Percentiles rank a stretch among this genome's conserved stretches.
Conservation (phyloP, 2,329 filamentous ascomycete species). For the Xylariomycetidae sp. region DNA sequence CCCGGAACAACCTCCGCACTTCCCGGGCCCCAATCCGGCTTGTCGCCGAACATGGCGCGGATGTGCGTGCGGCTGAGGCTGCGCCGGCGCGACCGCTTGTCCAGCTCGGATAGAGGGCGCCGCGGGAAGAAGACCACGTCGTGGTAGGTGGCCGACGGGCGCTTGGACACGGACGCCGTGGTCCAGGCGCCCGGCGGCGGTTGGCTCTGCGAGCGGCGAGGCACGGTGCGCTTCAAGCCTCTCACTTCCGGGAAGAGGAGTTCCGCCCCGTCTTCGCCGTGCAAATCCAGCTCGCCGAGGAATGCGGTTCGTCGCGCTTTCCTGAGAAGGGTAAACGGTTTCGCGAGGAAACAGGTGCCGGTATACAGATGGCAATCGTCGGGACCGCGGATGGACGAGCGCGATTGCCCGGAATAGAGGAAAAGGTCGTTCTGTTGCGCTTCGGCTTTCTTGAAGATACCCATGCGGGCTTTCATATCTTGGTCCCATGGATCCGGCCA, state of each 20-base stretch:
- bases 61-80: slow-evolving; percentile 32
- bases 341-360: slow-evolving; percentile 11
- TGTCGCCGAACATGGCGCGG: slow-evolving; percentile 27
- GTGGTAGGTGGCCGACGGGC: background rate
- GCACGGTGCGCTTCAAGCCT: too few relatives aligned
- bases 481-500: too few relatives aligned
- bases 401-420: slow-evolving; percentile 17
- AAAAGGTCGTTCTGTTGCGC: slow-evolving; percentile 8
- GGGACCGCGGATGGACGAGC: slow-evolving; percentile 37
- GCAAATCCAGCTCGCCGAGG: too few relatives aligned
- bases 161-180: background rate
- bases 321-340: background rate
- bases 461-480: slow-evolving; percentile 15
- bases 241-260: slow-evolving; percentile 4
- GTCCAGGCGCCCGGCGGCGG: slow-evolving; percentile 12
- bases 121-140: slow-evolving; percentile 18
- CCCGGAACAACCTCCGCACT: background rate
- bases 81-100: slow-evolving; percentile 26
- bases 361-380: slow-evolving; percentile 23
- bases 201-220: slow-evolving; percentile 12
- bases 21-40: slow-evolving; percentile 14
- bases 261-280: too few relatives aligned
- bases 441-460: slow-evolving; percentile 5
- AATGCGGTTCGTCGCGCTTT: too few relatives aligned
- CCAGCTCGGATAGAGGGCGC: slow-evolving; percentile 23